These are phyloP conservation scores for Aureobasidium mangrovei DNA, from an alignment of 2,329 filamentous ascomycete species.

Conservation along the genomic window DNA sequence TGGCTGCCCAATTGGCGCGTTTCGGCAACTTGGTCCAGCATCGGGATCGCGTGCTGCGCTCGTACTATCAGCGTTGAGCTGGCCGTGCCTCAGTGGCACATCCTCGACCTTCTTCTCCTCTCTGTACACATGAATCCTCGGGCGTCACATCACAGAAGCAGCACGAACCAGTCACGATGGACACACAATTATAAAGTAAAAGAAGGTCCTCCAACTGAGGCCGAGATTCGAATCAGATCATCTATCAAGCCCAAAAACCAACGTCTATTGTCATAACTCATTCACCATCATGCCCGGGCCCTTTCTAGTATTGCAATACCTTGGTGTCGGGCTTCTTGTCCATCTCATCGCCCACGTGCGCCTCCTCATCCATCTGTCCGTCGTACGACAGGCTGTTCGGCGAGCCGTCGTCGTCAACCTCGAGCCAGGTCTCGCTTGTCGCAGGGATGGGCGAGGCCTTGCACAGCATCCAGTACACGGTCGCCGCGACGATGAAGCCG, in stretches of 20 bases:
- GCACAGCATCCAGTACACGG: slow-evolving; percentile 62
- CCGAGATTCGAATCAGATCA: too few relatives aligned
- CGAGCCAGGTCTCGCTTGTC: slow-evolving; percentile 62
- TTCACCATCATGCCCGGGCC: too few relatives aligned
- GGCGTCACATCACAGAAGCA: too few relatives aligned
- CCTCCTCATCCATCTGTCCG: slow-evolving; percentile 12
- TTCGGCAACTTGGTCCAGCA: slow-evolving; percentile 58
- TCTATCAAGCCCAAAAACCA: too few relatives aligned
- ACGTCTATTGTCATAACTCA: too few relatives aligned
- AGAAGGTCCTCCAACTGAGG: too few relatives aligned
- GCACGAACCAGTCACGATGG: too few relatives aligned
- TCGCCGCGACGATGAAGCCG: slow-evolving; percentile 63
- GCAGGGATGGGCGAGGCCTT: slow-evolving; percentile 63
- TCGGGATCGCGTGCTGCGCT: slow-evolving; percentile 47
- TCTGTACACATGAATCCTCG: too few relatives aligned
- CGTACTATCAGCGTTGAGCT: slow-evolving; percentile 32
- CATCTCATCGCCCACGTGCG: not conserved
- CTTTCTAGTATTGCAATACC: not conserved
- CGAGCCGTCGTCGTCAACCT: slow-evolving; percentile 46
- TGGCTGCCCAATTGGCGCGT: slow-evolving; percentile 49
- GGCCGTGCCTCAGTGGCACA: too few relatives aligned
- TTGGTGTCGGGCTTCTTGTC: slow-evolving; percentile 8
- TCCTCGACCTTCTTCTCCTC: too few relatives aligned
- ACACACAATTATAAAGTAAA: too few relatives aligned
- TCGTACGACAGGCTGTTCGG: slow-evolving; percentile 11